Percentiles rank a stretch among this genome's conserved stretches.
phyloP scores from a whole-genome alignment of 768 basidiomycete genomes.

The Boletellus ananas region DNA sequence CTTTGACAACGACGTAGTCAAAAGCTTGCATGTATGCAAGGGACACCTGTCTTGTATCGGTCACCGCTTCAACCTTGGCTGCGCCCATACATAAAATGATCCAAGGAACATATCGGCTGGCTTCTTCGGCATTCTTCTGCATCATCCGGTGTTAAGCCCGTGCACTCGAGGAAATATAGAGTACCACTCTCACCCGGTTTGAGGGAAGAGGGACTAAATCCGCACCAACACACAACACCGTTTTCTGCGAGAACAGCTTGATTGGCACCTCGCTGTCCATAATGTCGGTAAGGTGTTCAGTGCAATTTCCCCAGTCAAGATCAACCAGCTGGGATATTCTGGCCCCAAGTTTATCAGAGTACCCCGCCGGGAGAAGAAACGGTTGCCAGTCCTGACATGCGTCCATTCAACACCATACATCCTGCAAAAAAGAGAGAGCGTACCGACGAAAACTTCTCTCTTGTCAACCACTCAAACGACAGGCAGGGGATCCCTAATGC shows the following conservation, averaged over 20 bases:
- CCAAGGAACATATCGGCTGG: slow-evolving; percentile 48
- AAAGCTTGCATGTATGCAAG: slow-evolving; percentile 33
- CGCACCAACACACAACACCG: slow-evolving; percentile 57
- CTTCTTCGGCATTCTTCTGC: slow-evolving; percentile 31
- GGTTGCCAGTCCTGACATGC: slow-evolving; percentile 53
- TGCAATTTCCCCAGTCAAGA: slow-evolving; percentile 45
- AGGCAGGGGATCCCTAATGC: slow-evolving; percentile 86
- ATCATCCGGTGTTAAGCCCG: neutral
- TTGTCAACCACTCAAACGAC: slow-evolving; percentile 46
- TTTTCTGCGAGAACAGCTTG: slow-evolving; percentile 53
- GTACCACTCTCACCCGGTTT: slow-evolving; percentile 23
- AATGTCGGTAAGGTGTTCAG: slow-evolving; percentile 55
- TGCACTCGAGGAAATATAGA: neutral
- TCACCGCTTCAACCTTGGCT: slow-evolving; percentile 59
- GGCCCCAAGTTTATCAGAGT: slow-evolving; percentile 37
- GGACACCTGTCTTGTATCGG: slow-evolving; percentile 37
- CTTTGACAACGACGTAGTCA: slow-evolving; percentile 63
- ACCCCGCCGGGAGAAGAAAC: slow-evolving; percentile 56
- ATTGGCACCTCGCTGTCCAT: slow-evolving; percentile 52
- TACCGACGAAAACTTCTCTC: slow-evolving; percentile 29
- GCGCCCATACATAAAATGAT: slow-evolving; percentile 83
- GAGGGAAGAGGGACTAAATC: slow-evolving; percentile 48
- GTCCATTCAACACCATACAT: slow-evolving; percentile 9
- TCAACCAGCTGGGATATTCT: slow-evolving; percentile 48
- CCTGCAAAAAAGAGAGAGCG: neutral